A percentile compares a stretch with the other conserved stretches of the same genome.
These are phyloP conservation scores for Phialophora chinensis DNA, from an alignment of 2,329 filamentous ascomycete genomes.

Conservation along the genomic window DNA sequence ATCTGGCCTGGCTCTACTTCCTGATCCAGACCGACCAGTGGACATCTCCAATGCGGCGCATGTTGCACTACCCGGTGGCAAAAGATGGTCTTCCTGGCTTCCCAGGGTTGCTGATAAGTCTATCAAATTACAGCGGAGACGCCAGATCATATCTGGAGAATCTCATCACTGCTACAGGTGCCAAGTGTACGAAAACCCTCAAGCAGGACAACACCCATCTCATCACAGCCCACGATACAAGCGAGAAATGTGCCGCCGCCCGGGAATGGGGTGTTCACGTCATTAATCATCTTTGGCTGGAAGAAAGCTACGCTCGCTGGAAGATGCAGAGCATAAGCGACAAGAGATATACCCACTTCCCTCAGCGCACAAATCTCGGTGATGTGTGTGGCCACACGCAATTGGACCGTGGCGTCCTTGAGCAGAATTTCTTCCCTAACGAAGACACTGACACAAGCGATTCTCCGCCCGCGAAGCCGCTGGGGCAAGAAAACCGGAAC, in stretches of 20 bases:
- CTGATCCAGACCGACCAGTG: conserved; percentile 87
- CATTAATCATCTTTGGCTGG: conserved; percentile 94
- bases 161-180: conserved; percentile 80
- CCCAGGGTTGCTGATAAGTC: conserved; percentile 74
- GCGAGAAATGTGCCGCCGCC: conserved; percentile 92
- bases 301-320: conserved; percentile 94
- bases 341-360: conserved; percentile 82
- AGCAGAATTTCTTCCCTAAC: conserved; percentile 68
- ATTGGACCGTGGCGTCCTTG: conserved; percentile 74
- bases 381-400: conserved; percentile 91
- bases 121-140: conserved; percentile 97
- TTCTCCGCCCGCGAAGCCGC: conserved; percentile 35
- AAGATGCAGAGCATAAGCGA: conserved; percentile 74
- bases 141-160: conserved; percentile 93
- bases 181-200: conserved; percentile 92
- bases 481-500: conserved; percentile 48
- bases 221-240: conserved; percentile 84
- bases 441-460: conserved; percentile 40
- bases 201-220: conserved; percentile 95
- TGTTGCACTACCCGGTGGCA: conserved; percentile 89
- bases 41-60: conserved; percentile 80
- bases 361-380: conserved; percentile 84
- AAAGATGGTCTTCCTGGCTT: conserved; percentile 80
- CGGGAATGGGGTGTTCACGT: conserved; percentile 90
- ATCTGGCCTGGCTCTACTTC: conserved; percentile 91